These are phyloP conservation scores for Suaeda aralocaspica DNA, from an alignment of 148 eudicot species.

Conservation along the genomic window DNA sequence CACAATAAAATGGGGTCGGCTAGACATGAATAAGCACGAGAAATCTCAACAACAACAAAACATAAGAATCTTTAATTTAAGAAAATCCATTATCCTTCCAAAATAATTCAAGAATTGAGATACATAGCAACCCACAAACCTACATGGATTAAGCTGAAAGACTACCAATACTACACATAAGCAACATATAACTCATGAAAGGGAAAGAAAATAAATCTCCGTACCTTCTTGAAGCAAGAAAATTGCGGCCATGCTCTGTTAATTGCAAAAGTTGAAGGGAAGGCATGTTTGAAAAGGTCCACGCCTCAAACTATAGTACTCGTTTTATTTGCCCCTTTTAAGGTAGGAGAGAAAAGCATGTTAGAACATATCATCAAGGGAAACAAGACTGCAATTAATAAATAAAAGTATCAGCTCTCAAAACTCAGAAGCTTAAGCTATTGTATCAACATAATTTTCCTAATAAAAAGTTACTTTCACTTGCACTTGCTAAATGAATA, in stretches of 20 bases:
- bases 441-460: neutral
- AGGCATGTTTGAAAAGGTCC: conserved; percentile 50
- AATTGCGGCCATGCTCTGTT: conserved; percentile 82
- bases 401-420: neutral
- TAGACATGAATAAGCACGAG: no score
- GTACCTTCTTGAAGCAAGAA: conserved; percentile 81
- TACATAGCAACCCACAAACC: neutral
- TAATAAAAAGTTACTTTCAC: neutral
- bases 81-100: neutral
- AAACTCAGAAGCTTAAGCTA: neutral
- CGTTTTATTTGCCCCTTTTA: conserved; percentile 23
- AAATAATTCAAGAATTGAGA: neutral
- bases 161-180: neutral
- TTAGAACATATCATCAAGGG: conserved; percentile 4
- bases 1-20: no score
- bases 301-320: conserved; percentile 27
- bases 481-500: neutral
- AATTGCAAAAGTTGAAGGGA: conserved; percentile 93
- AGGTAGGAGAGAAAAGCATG: conserved; percentile 7
- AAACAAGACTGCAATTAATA: no score
- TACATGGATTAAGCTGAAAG: conserved; percentile 1
- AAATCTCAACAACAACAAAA: neutral
- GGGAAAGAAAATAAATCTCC: neutral
- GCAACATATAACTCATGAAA: neutral
- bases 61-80: neutral